Base-by-base conservation (phyloP, 441 rosid genomes). In the Gossypium davidsonii region DNA sequence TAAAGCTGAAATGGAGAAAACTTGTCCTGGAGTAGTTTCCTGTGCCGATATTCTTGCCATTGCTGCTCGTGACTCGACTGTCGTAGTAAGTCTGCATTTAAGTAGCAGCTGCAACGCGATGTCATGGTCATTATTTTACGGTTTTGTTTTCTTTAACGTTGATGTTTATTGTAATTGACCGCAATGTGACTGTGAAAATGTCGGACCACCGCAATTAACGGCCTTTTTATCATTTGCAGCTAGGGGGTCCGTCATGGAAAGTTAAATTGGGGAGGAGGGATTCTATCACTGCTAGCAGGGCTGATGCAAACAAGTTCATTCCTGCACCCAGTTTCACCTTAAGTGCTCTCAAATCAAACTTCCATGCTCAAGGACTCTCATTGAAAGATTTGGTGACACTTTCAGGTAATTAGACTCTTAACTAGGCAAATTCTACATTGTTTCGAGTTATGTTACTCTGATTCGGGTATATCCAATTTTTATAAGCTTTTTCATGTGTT, bases 41-140 rank as follows among this genome's bases (percentile, higher is more conserved):
- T 87, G 88, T 68, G 87, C 85, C 21, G 90, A 85, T 79, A 69
- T 83, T 67, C 74, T 85, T 14, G 83, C 86, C 28, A 55, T 82
- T 9, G 88, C 81, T 6, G 80, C 87, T 55, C 69, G 73, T 3
- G 85, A 83, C 62, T 83, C 83, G 0, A 78, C 72, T 15, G 80
- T 63, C 69, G 6, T 59, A 7, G 88, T 72, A 73, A 80, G 81
- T 67, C 37, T n/a, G n/a, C 34, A 1, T 5, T 25, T 48, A 17
- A 53, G 11, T 31, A 55, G 12, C n/a, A 66, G 1, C 18, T 12
- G 9, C 7, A 39, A 39, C 21, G 52, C 3, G 42, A 53, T 6
- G 60, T 8, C 21, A 56, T 20, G 23, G 14, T 25, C 59, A 14
- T 2, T 20, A 6, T 53, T 17, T 55, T 9, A n/a, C 9, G 11